Conservation (phyloP, 2,329 filamentous ascomycete genomes). For the Drechslerella coelobrocha region DNA sequence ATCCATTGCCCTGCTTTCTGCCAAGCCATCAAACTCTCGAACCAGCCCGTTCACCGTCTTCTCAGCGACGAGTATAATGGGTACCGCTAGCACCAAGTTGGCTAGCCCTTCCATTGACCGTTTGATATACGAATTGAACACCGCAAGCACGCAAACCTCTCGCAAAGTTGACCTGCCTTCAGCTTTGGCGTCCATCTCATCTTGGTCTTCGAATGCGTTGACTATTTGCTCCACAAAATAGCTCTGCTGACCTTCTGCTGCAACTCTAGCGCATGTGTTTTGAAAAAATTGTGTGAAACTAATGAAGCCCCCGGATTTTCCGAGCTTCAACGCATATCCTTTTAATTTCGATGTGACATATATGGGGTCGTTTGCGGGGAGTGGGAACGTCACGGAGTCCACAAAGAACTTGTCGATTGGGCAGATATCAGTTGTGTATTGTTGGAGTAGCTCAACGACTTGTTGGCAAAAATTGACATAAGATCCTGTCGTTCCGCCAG, state of each 20-base stretch:
- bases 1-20: slow-evolving; percentile 32
- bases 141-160: slow-evolving; percentile 19
- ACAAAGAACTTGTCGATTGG: slow-evolving; percentile 61
- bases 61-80: slow-evolving; percentile 17
- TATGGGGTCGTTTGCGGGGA: slow-evolving; percentile 67
- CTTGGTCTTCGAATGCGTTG: slow-evolving; percentile 57
- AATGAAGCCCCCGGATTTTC: slow-evolving; percentile 62
- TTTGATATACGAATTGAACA: slow-evolving; percentile 26
- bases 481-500: background rate
- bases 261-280: slow-evolving; percentile 66
- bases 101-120: slow-evolving; percentile 20
- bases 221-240: slow-evolving; percentile 66
- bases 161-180: slow-evolving; percentile 21
- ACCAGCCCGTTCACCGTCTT: slow-evolving; percentile 12
- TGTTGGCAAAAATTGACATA: slow-evolving; percentile 70
- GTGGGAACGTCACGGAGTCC: slow-evolving; percentile 65
- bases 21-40: slow-evolving; percentile 33
- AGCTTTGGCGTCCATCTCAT: slow-evolving; percentile 11
- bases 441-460: slow-evolving; percentile 67
- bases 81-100: slow-evolving; percentile 31
- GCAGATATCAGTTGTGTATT: slow-evolving; percentile 66
- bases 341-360: slow-evolving; percentile 70
- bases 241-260: slow-evolving; percentile 65
- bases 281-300: slow-evolving; percentile 66
- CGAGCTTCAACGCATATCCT: slow-evolving; percentile 66